Evolutionary conservation across 805 yeast genomes (phyloP), one percentile per base, ranked within the genome.

Genomic region (Jamesozyma piceae): DNA sequence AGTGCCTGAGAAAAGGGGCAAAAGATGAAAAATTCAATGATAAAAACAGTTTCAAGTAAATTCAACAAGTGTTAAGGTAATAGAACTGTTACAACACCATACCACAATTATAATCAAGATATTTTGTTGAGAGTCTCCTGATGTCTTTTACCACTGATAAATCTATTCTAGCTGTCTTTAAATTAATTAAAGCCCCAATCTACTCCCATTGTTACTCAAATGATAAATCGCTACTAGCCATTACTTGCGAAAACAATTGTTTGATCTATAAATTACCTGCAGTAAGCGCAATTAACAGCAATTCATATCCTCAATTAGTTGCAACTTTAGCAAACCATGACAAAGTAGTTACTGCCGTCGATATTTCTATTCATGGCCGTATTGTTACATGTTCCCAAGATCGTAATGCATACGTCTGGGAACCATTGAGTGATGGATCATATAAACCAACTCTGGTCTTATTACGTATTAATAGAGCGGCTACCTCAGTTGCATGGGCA

Each of bases 371-470:
- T 29, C 86, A 84, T 51, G 96, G 96, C 38, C 80, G 82, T 61
- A 87, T 92, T 52, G 92, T 92, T 56, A 92, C 97, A 27, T 88
- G 97, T 61, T 88, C 97, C 9, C 97, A 92, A 67, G 99, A 92
- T 65, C 76, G 99, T 65, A 92, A 92, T 55, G 97, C 97, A 13
- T 75, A 89, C 51, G 99, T 92, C 15, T 92, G 97, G 97, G 89
- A 85, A 50, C 83, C 84, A 29, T 67, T 72, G 47, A 63, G 75
- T 28, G 77, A 77, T 56, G 74, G 72, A 4, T 45, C 73, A 14
- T 78, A 78, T 67, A 87, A 82, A 68, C 95, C 95, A 40, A 88
- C 97, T 4, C 72, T 92, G 57, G 99, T 92, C 22, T 72, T 94
- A 43, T 73, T 94, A 60, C 78, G 98, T 61, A 87, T 92, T 67